phyloP scores from a whole-genome alignment of 257 asterid genomes.

The Leonotis leonurus region DNA sequence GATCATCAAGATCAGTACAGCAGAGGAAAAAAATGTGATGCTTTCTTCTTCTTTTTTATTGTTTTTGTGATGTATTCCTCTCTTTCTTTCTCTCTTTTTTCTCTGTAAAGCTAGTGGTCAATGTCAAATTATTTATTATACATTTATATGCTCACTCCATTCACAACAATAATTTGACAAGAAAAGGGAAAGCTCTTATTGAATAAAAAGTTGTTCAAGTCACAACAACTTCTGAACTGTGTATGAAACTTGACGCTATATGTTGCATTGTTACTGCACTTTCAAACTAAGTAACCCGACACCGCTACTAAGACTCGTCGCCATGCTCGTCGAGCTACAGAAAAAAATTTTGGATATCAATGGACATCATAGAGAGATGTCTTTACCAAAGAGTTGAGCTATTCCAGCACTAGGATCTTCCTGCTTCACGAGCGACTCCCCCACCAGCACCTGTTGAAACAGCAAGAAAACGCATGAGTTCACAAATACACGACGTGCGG shows the following conservation, averaged over 20 bases:
- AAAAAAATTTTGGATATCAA: neutral
- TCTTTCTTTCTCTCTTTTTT: too few species aligned
- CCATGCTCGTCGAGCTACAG: neutral
- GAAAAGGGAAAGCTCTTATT: neutral
- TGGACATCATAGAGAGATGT: constrained; percentile 39
- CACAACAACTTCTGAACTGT: neutral
- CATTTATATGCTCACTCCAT: too few species aligned
- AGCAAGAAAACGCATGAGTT: neutral
- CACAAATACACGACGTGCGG: too few species aligned
- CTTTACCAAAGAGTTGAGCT: constrained; percentile 62
- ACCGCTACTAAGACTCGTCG: neutral
- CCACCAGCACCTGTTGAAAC: constrained; percentile 66
- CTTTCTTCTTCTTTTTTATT: neutral
- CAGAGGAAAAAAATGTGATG: neutral
- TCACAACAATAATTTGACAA: neutral
- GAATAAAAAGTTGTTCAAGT: neutral
- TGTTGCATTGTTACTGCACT: neutral
- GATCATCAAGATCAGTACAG: neutral
- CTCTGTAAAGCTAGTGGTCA: neutral
- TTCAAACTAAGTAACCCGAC: neutral
- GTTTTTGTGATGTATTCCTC: neutral
- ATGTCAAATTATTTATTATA: too few species aligned
- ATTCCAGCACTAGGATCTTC: constrained; percentile 58
- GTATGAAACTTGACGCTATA: neutral
- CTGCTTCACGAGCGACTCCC: constrained; percentile 77